phyloP scores from a whole-genome alignment of 208 protist species.

The Trypanosomatidae sp. region DNA sequence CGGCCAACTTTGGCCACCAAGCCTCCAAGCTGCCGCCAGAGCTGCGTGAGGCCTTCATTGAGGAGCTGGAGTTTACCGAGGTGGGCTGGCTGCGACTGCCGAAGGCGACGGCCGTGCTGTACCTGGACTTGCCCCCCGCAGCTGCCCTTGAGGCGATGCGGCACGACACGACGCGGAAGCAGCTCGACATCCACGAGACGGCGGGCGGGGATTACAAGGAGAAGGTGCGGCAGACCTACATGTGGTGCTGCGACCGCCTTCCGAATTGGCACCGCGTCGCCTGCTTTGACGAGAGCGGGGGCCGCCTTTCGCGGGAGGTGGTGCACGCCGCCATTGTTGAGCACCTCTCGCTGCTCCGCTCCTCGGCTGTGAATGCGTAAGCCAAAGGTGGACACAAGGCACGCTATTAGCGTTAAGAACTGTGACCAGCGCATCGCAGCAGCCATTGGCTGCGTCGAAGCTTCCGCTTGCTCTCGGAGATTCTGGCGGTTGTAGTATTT shows the following conservation, averaged over 20 bases:
- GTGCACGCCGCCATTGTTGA: slow-evolving; percentile 42
- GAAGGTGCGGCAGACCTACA: slow-evolving; percentile 67
- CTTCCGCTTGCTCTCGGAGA: too few relatives aligned
- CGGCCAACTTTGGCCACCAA: slow-evolving; percentile 92
- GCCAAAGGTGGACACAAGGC: too few relatives aligned
- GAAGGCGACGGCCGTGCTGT: slow-evolving; percentile 61
- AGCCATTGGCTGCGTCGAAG: too few relatives aligned
- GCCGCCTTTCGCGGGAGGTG: slow-evolving; percentile 45
- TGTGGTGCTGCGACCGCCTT: slow-evolving; percentile 81
- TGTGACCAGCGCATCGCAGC: too few relatives aligned
- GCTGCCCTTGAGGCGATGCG: slow-evolving; percentile 74
- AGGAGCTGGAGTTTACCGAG: slow-evolving; percentile 65
- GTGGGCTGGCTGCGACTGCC: slow-evolving; percentile 81
- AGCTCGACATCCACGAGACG: slow-evolving; percentile 92
- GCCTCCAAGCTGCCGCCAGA: slow-evolving; percentile 78
- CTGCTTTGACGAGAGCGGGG: slow-evolving; percentile 42
- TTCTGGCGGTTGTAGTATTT: too few relatives aligned
- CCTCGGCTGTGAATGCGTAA: too few relatives aligned
- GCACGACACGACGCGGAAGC: slow-evolving; percentile 58
- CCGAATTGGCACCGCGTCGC: slow-evolving; percentile 53
- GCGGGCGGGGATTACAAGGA: slow-evolving; percentile 80
- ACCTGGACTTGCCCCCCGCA: slow-evolving; percentile 80
- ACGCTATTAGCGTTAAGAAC: too few relatives aligned
- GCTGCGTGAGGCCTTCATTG: slow-evolving; percentile 63
- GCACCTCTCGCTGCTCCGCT: too few relatives aligned